Evolutionary conservation across 179 eudicot genomes (phyloP).

Genomic region (Drosera spatulata): DNA sequence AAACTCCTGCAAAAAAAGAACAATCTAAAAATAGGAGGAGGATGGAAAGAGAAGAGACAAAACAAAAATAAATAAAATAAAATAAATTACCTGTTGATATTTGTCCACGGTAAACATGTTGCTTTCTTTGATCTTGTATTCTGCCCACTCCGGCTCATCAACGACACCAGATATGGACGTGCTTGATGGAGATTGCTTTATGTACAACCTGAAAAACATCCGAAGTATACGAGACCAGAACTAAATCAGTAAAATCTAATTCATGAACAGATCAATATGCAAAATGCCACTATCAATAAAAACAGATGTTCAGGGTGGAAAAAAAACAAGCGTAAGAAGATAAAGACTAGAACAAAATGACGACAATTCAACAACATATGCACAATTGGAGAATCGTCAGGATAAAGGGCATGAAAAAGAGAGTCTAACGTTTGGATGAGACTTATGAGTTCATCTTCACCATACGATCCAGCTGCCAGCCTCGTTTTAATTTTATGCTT

Average conservation of each 20-base stretch:
- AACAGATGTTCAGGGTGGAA: no score
- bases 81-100: constrained; percentile 76
- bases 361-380: not conserved
- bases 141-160: constrained; percentile 71
- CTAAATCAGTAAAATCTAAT: constrained; percentile 1
- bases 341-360: not conserved
- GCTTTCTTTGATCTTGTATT: constrained; percentile 92
- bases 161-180: constrained; percentile 38
- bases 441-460: constrained; percentile 83
- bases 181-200: constrained; percentile 63
- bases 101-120: constrained; percentile 99
- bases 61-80: not conserved
- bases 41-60: not conserved
- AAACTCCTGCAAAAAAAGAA: not conserved
- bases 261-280: not conserved
- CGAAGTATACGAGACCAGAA: not conserved
- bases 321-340: not conserved
- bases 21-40: not conserved
- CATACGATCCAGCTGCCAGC: constrained; percentile 72
- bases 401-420: constrained; percentile 7
- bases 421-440: constrained; percentile 76
- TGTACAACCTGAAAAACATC: constrained; percentile 50
- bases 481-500: constrained; percentile 55
- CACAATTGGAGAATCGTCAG: not conserved
- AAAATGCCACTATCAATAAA: no score